These are phyloP conservation scores for Colletotrichum limetticola DNA, from an alignment of 2,329 filamentous ascomycete genomes.

Conservation along the genomic window DNA sequence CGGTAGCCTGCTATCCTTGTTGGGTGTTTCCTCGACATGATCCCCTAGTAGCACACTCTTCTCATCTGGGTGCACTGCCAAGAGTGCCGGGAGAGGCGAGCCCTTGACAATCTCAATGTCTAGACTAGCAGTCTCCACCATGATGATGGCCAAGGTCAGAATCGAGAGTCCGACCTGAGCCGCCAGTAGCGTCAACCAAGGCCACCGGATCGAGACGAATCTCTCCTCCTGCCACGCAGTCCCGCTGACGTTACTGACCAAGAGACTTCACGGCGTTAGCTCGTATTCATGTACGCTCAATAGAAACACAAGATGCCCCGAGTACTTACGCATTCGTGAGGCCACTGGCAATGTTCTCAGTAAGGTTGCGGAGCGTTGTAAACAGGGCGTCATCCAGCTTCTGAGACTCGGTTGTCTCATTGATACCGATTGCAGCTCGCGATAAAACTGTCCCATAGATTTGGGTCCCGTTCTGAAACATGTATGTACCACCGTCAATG, in stretches of 20 bases:
- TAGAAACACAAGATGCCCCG: neutral
- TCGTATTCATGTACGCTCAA: neutral
- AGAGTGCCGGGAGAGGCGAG: constrained; percentile 14
- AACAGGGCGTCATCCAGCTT: constrained; percentile 17
- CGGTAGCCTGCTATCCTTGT: neutral
- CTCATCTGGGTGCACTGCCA: constrained; percentile 7
- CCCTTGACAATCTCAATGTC: constrained; percentile 28
- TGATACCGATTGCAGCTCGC: constrained; percentile 11
- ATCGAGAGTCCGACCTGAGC: constrained; percentile 21
- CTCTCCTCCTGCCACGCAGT: constrained; percentile 20
- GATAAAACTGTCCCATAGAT: constrained; percentile 20
- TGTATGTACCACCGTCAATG: neutral
- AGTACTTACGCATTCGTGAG: constrained; percentile 22
- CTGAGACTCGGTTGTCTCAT: neutral
- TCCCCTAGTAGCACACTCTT: neutral
- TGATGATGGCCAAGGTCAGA: constrained; percentile 5
- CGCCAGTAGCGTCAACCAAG: constrained; percentile 20
- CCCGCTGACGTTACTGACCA: constrained; percentile 4
- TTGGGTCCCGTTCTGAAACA: constrained; percentile 5
- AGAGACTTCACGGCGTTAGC: neutral
- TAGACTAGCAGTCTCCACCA: constrained; percentile 9
- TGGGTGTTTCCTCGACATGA: neutral
- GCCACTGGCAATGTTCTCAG: constrained; percentile 20
- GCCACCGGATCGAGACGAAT: constrained; percentile 19
- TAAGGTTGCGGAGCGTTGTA: constrained; percentile 3